These are phyloP conservation scores for Ambrosiella cleistominuta DNA, from an alignment of 2,329 filamentous ascomycete genomes.

Conservation along the genomic window DNA sequence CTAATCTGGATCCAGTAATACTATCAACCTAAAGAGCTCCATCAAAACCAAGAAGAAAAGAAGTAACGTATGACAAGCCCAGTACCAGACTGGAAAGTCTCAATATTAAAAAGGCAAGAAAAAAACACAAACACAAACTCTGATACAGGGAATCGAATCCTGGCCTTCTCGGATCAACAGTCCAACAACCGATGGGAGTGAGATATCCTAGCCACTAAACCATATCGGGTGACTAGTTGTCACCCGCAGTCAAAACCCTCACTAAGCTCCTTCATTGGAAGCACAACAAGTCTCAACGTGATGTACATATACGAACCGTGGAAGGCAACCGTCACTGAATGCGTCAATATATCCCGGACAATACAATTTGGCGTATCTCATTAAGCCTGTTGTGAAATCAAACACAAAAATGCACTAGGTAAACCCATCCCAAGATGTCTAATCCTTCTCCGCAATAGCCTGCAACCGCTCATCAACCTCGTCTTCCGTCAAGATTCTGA, in stretches of 20 bases:
- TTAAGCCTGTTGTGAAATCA: slow-evolving; percentile 7
- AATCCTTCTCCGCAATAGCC: slow-evolving; percentile 97
- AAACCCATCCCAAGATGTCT: slow-evolving; percentile 21
- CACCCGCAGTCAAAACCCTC: neutral
- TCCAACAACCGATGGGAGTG: neutral
- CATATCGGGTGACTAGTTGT: neutral
- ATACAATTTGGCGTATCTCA: slow-evolving; percentile 10
- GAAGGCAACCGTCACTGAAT: neutral
- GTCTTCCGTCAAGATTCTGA: slow-evolving; percentile 83
- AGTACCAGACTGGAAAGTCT: neutral
- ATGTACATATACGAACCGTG: neutral
- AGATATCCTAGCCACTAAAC: slow-evolving; percentile 2
- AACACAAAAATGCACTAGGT: neutral
- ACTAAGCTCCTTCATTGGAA: neutral
- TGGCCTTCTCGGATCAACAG: slow-evolving; percentile 13
- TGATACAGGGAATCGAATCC: slow-evolving; percentile 16
- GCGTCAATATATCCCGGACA: no score
- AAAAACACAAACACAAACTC: slow-evolving; percentile 6
- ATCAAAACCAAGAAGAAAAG: neutral
- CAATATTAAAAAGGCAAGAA: neutral
- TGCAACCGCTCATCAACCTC: slow-evolving; percentile 98
- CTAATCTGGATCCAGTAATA: no score
- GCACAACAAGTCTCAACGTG: neutral
- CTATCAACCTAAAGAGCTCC: neutral
- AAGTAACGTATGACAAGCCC: neutral